phyloP scores from a whole-genome alignment of 1,284 basidiomycete species.

The Ganoderma sinense region DNA sequence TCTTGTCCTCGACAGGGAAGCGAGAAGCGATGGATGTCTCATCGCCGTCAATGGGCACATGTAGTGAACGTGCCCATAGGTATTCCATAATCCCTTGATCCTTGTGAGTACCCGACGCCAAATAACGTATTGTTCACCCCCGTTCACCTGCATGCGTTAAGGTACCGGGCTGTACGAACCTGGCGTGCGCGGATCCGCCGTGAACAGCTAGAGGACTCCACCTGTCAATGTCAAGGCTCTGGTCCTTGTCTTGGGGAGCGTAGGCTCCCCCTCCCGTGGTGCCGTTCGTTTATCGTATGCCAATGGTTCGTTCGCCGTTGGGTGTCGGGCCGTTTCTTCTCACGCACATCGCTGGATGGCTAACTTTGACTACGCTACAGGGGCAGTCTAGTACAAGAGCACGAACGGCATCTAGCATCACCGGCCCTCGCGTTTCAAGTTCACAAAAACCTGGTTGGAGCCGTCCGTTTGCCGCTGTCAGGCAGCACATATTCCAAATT shows the following conservation, averaged over 20 bases:
- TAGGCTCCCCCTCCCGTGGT: background rate
- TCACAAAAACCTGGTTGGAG: background rate
- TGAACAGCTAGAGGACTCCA: background rate
- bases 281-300: background rate
- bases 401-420: background rate
- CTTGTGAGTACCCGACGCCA: constrained; percentile 1
- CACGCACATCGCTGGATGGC: background rate
- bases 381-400: background rate
- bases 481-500: background rate
- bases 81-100: background rate
- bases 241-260: background rate
- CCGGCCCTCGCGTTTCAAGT: background rate
- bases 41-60: background rate
- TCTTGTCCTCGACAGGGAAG: background rate
- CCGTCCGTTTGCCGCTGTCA: background rate
- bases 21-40: background rate
- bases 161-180: background rate
- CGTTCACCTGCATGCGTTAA: background rate
- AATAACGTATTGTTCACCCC: background rate
- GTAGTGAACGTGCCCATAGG: background rate
- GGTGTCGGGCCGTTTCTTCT: background rate
- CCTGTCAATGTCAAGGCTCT: background rate
- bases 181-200: background rate
- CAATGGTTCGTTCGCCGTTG: background rate
- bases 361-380: background rate